These are phyloP conservation scores for Rhodotorula babjevae DNA, from an alignment of 768 basidiomycete species.

Conservation along the genomic window DNA sequence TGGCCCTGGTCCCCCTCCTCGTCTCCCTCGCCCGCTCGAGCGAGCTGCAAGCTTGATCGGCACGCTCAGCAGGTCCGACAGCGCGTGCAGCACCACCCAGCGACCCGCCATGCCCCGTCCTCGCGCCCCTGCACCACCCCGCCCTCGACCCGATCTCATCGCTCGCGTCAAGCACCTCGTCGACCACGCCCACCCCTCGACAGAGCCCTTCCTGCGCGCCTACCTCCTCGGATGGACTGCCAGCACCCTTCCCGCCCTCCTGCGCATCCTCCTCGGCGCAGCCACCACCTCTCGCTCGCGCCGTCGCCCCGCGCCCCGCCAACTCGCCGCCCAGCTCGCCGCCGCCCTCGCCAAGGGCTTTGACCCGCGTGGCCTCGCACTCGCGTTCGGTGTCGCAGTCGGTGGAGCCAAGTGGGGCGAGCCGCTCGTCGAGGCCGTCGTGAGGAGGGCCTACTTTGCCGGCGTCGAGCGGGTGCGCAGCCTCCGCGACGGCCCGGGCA, in stretches of 20 bases:
- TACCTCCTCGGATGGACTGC: constrained; percentile 22
- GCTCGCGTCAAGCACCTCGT: not conserved
- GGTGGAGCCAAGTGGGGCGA: constrained; percentile 32
- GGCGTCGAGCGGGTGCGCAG: not conserved
- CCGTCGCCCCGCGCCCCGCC: not conserved
- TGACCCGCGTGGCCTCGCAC: constrained; percentile 6
- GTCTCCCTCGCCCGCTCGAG: too few species aligned
- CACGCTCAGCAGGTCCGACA: not conserved
- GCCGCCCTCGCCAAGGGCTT: constrained; percentile 4
- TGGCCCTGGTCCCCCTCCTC: too few species aligned
- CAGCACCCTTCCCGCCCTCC: constrained; percentile 6
- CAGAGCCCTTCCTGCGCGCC: constrained; percentile 30
- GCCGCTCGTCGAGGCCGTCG: constrained; percentile 7
- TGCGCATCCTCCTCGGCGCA: constrained; percentile 14
- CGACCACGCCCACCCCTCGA: constrained; percentile 23
- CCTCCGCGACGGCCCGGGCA: not conserved
- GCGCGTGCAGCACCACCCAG: too few species aligned
- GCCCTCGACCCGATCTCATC: not conserved
- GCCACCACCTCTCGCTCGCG: not conserved
- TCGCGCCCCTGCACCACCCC: too few species aligned
- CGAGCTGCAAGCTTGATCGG: not conserved
- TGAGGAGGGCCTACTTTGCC: not conserved
- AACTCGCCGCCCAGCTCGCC: not conserved
- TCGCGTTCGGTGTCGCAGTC: constrained; percentile 28
- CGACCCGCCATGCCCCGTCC: not conserved